A percentile compares a stretch with the other conserved stretches of the same genome.
These are phyloP conservation scores for Litsea cubeba DNA, from an alignment of 164 flowering plant genomes.

Conservation along the genomic window DNA sequence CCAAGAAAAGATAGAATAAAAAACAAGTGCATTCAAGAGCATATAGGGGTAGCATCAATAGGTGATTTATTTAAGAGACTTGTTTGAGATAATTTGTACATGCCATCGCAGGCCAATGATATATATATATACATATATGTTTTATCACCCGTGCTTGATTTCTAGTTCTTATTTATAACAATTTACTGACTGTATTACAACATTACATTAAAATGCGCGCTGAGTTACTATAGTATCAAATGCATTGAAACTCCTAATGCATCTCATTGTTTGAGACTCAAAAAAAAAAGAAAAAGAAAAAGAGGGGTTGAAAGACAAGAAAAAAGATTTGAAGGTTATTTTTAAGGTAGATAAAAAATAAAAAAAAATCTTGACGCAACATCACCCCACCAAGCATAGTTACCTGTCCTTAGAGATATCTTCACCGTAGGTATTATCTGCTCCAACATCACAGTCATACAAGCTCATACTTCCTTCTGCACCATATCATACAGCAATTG, in stretches of 20 bases:
- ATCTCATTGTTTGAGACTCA: neutral
- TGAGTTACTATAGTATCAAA: neutral
- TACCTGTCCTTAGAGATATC: constrained; percentile 49
- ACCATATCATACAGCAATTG: constrained; percentile 6
- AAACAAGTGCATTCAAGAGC: neutral
- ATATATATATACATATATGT: too few relatives aligned
- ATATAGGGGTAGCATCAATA: neutral
- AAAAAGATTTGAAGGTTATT: neutral
- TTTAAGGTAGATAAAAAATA: neutral
- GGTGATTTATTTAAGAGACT: neutral
- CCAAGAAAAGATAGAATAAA: neutral
- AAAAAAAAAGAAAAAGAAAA: neutral
- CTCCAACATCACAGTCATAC: constrained; percentile 33
- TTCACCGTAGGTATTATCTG: constrained; percentile 23
- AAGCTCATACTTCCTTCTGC: constrained; percentile 34
- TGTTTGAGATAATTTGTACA: neutral
- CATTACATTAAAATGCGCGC: too few relatives aligned
- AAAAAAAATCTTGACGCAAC: too few relatives aligned
- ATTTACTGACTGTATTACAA: too few relatives aligned
- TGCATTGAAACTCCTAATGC: neutral
- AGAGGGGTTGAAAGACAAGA: neutral
- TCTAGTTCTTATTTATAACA: too few relatives aligned
- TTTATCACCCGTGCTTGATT: too few relatives aligned
- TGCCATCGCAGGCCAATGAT: too few relatives aligned
- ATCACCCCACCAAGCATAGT: constrained; percentile 8